phyloP scores from a whole-genome alignment of 306 rosid species.

The Glycine latifolia region DNA sequence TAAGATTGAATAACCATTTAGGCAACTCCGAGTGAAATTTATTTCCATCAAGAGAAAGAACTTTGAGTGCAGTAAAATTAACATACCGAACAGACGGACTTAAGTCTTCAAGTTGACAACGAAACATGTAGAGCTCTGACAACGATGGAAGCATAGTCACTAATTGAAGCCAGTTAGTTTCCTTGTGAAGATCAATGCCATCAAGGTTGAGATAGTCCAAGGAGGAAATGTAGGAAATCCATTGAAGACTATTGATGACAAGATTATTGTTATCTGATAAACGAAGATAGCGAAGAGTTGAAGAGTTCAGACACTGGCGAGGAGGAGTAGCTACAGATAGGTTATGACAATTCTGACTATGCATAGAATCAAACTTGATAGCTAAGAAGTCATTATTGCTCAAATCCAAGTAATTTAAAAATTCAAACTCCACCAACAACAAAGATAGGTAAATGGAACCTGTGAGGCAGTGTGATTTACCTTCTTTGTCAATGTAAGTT shows the following conservation, averaged over 20 bases:
- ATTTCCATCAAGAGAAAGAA: neutral
- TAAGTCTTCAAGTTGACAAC: constrained; percentile 22
- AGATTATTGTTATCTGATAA: neutral
- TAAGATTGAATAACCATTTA: no score
- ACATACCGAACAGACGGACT: neutral
- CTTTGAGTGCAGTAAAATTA: neutral
- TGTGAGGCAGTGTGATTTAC: neutral
- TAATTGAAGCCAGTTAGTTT: constrained; percentile 5
- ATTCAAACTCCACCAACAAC: neutral
- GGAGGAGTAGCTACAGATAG: neutral
- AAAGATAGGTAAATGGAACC: neutral
- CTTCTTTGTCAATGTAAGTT: neutral
- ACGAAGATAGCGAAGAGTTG: neutral
- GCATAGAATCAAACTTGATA: neutral
- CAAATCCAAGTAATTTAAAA: constrained; percentile 2
- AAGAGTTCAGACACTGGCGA: neutral
- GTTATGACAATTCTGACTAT: neutral
- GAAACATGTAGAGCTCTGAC: neutral
- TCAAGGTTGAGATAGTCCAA: neutral
- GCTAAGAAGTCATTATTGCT: neutral
- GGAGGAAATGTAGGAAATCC: constrained; percentile 32
- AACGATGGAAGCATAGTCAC: constrained; percentile 36
- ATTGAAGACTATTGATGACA: neutral
- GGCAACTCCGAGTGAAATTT: no score
- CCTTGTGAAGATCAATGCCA: neutral